phyloP scores from a whole-genome alignment of 441 rosid species.

The Biscutella laevigata region DNA sequence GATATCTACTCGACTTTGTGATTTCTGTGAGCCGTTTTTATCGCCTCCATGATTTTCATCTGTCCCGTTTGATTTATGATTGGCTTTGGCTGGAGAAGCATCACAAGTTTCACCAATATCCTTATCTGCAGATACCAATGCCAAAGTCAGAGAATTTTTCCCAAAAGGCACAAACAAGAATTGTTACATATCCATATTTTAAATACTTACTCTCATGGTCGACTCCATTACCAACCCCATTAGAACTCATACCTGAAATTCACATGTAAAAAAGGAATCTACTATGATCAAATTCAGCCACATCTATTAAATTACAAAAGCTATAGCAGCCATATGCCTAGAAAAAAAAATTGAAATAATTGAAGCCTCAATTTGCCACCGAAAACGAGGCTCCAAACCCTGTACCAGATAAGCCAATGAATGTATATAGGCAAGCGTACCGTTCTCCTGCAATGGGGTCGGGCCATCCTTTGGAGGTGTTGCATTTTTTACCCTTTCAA shows the following conservation, averaged over 20 bases:
- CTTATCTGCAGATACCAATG: slow-evolving; percentile 35
- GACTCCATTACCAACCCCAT: slow-evolving; percentile 35
- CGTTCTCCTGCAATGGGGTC: slow-evolving; percentile 42
- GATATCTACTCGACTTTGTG: slow-evolving; percentile 61
- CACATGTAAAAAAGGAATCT: neutral
- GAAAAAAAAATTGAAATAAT: neutral
- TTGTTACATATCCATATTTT: neutral
- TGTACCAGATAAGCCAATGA: neutral
- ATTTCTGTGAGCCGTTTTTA: slow-evolving; percentile 44
- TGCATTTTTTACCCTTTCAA: slow-evolving; percentile 46
- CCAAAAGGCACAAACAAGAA: neutral
- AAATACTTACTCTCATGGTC: slow-evolving; percentile 35
- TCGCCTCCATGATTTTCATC: slow-evolving; percentile 35
- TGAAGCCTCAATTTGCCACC: neutral
- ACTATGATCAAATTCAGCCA: neutral
- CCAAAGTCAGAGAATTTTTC: slow-evolving; percentile 1
- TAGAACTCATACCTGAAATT: slow-evolving; percentile 37
- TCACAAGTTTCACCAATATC: slow-evolving; percentile 28
- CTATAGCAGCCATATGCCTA: neutral
- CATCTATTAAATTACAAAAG: neutral
- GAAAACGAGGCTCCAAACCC: neutral
- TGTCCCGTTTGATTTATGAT: slow-evolving; percentile 46
- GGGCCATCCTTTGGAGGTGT: slow-evolving; percentile 38
- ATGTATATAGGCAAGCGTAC: slow-evolving; percentile 26
- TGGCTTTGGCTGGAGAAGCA: slow-evolving; percentile 28